phyloP scores from a whole-genome alignment of 108 stramenopile species.

The Epithemia pelagica region DNA sequence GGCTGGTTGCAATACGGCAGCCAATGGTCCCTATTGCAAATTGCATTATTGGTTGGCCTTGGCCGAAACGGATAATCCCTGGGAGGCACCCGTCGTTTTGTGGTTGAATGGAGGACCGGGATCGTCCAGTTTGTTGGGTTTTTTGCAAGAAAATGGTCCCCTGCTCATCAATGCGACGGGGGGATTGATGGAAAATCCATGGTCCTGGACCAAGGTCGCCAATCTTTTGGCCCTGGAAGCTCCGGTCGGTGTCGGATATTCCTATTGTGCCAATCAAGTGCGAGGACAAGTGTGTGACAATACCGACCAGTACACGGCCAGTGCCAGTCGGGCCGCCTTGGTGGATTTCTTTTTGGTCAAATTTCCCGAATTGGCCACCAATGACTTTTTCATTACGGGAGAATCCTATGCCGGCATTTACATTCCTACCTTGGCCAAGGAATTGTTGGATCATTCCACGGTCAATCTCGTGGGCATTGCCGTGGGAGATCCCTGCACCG shows the following conservation, averaged over 20 bases:
- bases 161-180: slow-evolving; percentile 45
- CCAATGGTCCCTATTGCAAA: slow-evolving; percentile 38
- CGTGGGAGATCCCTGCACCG: slow-evolving; percentile 68
- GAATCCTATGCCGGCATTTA: slow-evolving; percentile 85
- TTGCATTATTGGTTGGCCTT: slow-evolving; percentile 54
- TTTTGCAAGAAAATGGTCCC: slow-evolving; percentile 53
- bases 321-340: slow-evolving; percentile 57
- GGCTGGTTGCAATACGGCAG: slow-evolving; percentile 36
- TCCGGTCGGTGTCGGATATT: slow-evolving; percentile 85
- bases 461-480: slow-evolving; percentile 47
- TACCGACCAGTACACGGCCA: slow-evolving; percentile 71
- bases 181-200: slow-evolving; percentile 52
- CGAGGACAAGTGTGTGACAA: slow-evolving; percentile 42
- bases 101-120: slow-evolving; percentile 70
- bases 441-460: slow-evolving; percentile 36
- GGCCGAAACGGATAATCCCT: slow-evolving; percentile 29
- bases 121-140: slow-evolving; percentile 34
- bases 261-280: slow-evolving; percentile 43
- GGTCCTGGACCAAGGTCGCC: slow-evolving; percentile 59
- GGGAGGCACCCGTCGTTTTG: slow-evolving; percentile 27
- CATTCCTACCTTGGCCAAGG: slow-evolving; percentile 79
- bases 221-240: slow-evolving; percentile 69
- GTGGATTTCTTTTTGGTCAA: slow-evolving; percentile 48
- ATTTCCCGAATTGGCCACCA: slow-evolving; percentile 63
- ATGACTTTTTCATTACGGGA: slow-evolving; percentile 78